phyloP scores from a whole-genome alignment of 306 rosid genomes.

The barrel medic (Medicago truncatula) region DNA sequence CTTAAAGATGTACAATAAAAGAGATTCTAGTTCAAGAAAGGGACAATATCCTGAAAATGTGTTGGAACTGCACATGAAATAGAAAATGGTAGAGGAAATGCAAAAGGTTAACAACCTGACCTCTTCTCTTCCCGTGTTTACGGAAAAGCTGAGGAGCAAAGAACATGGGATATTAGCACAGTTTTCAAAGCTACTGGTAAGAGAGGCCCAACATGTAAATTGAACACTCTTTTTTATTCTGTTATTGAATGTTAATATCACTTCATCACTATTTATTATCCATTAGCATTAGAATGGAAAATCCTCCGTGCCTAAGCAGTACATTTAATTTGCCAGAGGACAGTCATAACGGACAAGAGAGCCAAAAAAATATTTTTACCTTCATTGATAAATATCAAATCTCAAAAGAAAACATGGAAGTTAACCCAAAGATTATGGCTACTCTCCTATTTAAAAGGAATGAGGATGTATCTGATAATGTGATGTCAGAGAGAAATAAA shows the following conservation, averaged over 20 bases:
- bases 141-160: conserved; percentile 61
- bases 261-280: neutral
- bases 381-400: conserved; percentile 16
- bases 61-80: conserved; percentile 30
- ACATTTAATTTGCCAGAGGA: conserved; percentile 10
- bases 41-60: conserved; percentile 34
- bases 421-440: conserved; percentile 32
- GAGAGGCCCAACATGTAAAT: conserved; percentile 29
- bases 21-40: conserved; percentile 10
- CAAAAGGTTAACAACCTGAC: conserved; percentile 46
- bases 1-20: neutral
- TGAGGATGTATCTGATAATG: neutral
- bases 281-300: neutral
- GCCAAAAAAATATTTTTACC: conserved; percentile 32
- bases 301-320: neutral
- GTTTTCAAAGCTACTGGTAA: conserved; percentile 60
- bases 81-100: conserved; percentile 28
- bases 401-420: conserved; percentile 37
- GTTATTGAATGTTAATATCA: conserved; percentile 25
- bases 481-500: conserved; percentile 18
- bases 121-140: conserved; percentile 42
- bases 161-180: conserved; percentile 52
- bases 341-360: conserved; percentile 25
- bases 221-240: conserved; percentile 32
- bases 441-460: conserved; percentile 43